Base-by-base conservation (phyloP, 139 green algal species). In the Tetraselmis striata region DNA sequence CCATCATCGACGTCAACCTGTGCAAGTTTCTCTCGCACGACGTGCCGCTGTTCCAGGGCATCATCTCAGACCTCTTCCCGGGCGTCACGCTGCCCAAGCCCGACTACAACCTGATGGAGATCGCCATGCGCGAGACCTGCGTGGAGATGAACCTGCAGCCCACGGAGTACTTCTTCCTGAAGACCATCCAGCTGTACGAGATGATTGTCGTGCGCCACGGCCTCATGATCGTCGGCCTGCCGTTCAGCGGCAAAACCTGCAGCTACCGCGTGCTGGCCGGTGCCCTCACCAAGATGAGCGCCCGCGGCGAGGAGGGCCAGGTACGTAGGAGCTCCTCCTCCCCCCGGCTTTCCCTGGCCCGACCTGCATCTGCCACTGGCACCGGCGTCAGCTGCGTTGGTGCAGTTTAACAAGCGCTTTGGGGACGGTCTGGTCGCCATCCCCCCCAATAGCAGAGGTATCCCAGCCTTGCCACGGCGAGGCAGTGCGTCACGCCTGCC, bases 1-100 rank as follows among this genome's bases (percentile, higher is more conserved):
- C 89, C 67, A 85, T 93, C 58, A 89, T 89, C 30, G 89, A 93
- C 83, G 89, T 93, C 81, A 93, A 93, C 86, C 78, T 90, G 75
- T 88, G 83, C 87, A 93, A 93, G 84, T 91, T 91, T 77, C 76
- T 84, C 32, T 29, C 28, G n/a, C 32, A 84, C 11, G 85, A 86
- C 78, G 81, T 86, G 45, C 83, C 83, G 28, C 74, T 90, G 2
- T 90, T 89, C 76, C 78, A 84, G 77, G 87, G 87, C 30, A 90
- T 90, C 59, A 45, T 90, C 11, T 80, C 75, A 22, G 87, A 90
- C 78, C 87, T 90, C 1, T 90, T 90, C 79, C 87, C 85, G 5
- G 90, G 90, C 29, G 89, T 94, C 0, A 31, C 75, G 2, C 83
- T 92, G 76, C 90, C 87, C 2, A 74, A 85, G 2, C 85, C 91